These are phyloP conservation scores for Aspergillus clavatus DNA, from an alignment of 2,329 filamentous ascomycete genomes.

Conservation along the genomic window DNA sequence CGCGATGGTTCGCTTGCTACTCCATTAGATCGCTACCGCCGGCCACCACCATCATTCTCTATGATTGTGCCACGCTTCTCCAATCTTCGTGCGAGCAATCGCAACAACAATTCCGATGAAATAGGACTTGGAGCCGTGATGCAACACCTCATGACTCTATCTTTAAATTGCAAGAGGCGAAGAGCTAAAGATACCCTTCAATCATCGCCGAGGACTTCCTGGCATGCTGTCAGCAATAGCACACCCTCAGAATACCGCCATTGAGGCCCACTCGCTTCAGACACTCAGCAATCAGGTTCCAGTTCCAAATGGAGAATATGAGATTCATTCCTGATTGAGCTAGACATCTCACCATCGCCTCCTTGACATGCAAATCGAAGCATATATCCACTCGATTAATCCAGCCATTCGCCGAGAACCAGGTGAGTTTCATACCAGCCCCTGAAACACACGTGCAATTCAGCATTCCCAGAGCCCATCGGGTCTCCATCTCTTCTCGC, in stretches of 20 bases:
- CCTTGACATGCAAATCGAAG: not conserved
- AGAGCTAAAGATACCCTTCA: not conserved
- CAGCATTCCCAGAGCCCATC: no score
- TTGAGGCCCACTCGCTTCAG: not conserved
- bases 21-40: not conserved
- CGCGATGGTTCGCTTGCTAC: not conserved
- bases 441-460: no score
- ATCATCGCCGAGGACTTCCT: not conserved
- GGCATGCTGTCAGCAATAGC: conserved; percentile 7
- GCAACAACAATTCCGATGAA: not conserved
- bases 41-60: not conserved
- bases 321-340: no score
- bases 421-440: no score
- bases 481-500: no score
- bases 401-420: no score
- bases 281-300: conserved; percentile 4
- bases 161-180: not conserved
- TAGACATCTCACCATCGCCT: not conserved
- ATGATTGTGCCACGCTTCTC: not conserved
- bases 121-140: not conserved
- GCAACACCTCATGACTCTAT: not conserved
- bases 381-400: no score
- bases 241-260: not conserved
- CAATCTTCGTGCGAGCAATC: not conserved
- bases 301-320: conserved; percentile 2